phyloP scores from a whole-genome alignment of 306 rosid species.

The Amphicarpaea edgeworthii region DNA sequence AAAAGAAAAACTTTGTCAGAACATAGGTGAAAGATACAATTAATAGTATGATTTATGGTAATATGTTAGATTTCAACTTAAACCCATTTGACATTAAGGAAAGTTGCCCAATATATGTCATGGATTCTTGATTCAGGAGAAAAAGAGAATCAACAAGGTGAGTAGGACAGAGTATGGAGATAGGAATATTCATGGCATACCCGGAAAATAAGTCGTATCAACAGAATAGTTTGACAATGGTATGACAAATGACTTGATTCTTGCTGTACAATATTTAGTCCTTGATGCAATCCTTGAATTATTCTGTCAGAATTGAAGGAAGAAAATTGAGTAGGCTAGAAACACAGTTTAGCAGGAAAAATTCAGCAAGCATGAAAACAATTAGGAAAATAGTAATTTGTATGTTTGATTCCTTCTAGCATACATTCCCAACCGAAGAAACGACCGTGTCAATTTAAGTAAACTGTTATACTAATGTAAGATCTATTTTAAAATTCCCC shows the following conservation, averaged over 20 bases:
- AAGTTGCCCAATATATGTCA: no score
- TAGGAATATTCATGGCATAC: conserved; percentile 49
- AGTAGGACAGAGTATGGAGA: conserved; percentile 15
- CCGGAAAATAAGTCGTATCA: conserved; percentile 76
- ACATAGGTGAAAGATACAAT: neutral
- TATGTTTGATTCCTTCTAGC: conserved; percentile 1
- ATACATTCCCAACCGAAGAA: neutral
- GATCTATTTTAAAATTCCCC: conserved; percentile 1
- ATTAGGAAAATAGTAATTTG: neutral
- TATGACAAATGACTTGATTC: conserved; percentile 86
- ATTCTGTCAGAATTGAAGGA: conserved; percentile 54
- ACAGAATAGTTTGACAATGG: conserved; percentile 82
- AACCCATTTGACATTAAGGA: no score
- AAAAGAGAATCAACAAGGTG: conserved; percentile 11
- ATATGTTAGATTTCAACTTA: no score
- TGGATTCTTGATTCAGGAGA: neutral
- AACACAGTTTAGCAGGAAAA: conserved; percentile 38
- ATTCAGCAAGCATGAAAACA: neutral
- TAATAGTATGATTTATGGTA: no score
- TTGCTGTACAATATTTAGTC: conserved; percentile 91
- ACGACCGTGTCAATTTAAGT: neutral
- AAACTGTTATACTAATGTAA: neutral
- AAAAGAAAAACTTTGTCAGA: conserved; percentile 44
- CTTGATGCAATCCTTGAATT: conserved; percentile 84
- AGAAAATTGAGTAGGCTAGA: conserved; percentile 9